Evolutionary conservation across 495 filamentous ascomycete genomes (phyloP), one percentile per base, ranked within the genome.

Genomic region (Hypoxylon rickii): DNA sequence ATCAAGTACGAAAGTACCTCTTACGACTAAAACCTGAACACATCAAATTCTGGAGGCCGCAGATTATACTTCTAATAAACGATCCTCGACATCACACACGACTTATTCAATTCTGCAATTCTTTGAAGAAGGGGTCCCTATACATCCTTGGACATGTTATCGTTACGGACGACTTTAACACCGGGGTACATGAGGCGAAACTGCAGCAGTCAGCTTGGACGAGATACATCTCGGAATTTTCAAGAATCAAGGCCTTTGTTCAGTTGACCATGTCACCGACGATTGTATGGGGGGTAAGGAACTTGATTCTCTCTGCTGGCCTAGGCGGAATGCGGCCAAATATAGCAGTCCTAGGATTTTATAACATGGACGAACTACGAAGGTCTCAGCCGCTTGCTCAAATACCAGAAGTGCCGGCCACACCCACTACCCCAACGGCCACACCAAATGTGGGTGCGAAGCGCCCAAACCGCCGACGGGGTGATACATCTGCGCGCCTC

Each of bases 321-420:
- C 74, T 96, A 3, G 90, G 90, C n/a, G 90, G 90, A 7, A 95
- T 96, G 90, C 70, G 90, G 41, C 90, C 90, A 1, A 95, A 96
- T 61, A 94, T 96, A 51, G 89, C 88, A 10, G 80, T 96, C 19
- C 64, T 89, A 42, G 86, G 86, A 8, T 86, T 87, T 64, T 88
- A 84, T 65, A 88, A 89, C 62, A 76, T 95, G 46, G 86, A 89
- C 37, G 89, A 93, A 39, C 79, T 86, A 40, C 79, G 86, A 37
- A 63, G 75, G 34, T 78, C 78, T 6, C 19, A 65, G 69, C 73
- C 72, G 4, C 20, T 63, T 1, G 54, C 71, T 29, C 60, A 70
- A 7, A 63, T 75, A 8, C 72, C 67, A 1, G 66, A 73, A 32
- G 46, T 68, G 2, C 68, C 73, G 5, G 55, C 50, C 19, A 47